A percentile compares a stretch with the other conserved stretches of the same genome.
Evolutionary conservation across 805 yeast genomes (phyloP).

Genomic region (Saccharomycopsis fodiens): DNA sequence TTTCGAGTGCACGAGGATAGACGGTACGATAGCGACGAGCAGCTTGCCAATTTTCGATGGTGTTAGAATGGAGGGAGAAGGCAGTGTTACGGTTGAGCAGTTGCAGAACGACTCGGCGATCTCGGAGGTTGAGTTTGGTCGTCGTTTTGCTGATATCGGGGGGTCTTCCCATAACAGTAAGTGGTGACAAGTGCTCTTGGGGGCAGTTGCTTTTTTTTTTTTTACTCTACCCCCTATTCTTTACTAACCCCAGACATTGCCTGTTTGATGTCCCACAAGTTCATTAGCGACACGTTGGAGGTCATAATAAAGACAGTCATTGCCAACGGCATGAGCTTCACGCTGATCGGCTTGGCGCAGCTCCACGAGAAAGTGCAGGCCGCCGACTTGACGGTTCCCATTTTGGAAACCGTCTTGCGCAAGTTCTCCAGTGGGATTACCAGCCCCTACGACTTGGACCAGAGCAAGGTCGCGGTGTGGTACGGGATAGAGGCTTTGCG

Average conservation of each 20-base stretch:
- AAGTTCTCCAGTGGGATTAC: conserved; percentile 32
- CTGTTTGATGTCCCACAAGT: conserved; percentile 23
- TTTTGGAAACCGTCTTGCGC: conserved; percentile 7
- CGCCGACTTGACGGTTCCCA: not conserved
- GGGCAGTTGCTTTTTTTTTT: conserved; percentile 7
- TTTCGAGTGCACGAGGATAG: conserved; percentile 30
- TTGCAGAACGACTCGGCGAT: conserved; percentile 41
- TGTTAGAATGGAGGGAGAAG: conserved; percentile 11
- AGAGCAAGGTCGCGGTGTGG: conserved; percentile 44
- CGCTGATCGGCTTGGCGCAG: not conserved
- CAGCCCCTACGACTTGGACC: conserved; percentile 35
- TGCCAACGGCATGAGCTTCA: conserved; percentile 11
- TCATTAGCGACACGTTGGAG: conserved; percentile 16
- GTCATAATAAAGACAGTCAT: conserved; percentile 18
- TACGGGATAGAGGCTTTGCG: conserved; percentile 51
- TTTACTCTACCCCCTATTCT: conserved; percentile 20
- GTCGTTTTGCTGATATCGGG: conserved; percentile 42
- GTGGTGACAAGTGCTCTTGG: conserved; percentile 20
- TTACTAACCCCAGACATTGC: conserved; percentile 14
- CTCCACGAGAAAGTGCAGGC: not conserved
- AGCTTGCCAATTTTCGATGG: conserved; percentile 34
- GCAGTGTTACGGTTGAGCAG: conserved; percentile 26
- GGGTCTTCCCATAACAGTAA: conserved; percentile 47
- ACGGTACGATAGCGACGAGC: conserved; percentile 29
- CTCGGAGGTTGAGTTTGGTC: conserved; percentile 45